Percentiles rank a stretch among this genome's conserved stretches.
Evolutionary conservation across 306 rosid species (phyloP).

Genomic region (Quercus gilva): DNA sequence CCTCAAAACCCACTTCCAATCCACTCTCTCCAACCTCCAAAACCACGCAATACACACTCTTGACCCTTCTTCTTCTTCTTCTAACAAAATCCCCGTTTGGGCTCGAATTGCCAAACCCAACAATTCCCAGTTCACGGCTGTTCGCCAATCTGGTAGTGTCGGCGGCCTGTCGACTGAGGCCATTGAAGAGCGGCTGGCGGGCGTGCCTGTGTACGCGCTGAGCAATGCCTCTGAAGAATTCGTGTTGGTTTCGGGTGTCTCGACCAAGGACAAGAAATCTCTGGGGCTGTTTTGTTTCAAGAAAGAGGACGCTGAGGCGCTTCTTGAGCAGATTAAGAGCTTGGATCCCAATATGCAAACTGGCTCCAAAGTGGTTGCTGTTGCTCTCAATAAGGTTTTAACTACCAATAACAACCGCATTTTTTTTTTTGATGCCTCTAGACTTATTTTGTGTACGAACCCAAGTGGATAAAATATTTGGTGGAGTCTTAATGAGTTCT

Average conservation of each 20-base stretch:
- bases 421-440: not conserved
- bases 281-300: slow-evolving; percentile 85
- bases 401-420: too few species aligned
- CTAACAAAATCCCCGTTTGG: slow-evolving; percentile 39
- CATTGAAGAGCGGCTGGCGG: slow-evolving; percentile 76
- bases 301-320: slow-evolving; percentile 78
- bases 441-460: not conserved
- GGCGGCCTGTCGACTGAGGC: slow-evolving; percentile 50
- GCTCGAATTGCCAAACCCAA: slow-evolving; percentile 46
- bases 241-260: slow-evolving; percentile 71
- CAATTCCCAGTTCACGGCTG: slow-evolving; percentile 5
- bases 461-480: not conserved
- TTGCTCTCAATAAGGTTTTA: slow-evolving; percentile 78
- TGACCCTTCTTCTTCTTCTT: slow-evolving; percentile 25
- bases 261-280: slow-evolving; percentile 49
- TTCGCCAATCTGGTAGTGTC: slow-evolving; percentile 6
- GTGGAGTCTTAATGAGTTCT: slow-evolving; percentile 3
- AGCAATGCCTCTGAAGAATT: slow-evolving; percentile 80
- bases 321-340: slow-evolving; percentile 57
- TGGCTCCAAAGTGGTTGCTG: slow-evolving; percentile 87
- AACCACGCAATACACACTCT: slow-evolving; percentile 28
- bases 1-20: slow-evolving; percentile 40
- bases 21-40: slow-evolving; percentile 38
- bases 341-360: slow-evolving; percentile 55
- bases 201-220: slow-evolving; percentile 90